Base-by-base conservation (phyloP, 2,329 filamentous ascomycete species). In the Nemania diffusa region DNA sequence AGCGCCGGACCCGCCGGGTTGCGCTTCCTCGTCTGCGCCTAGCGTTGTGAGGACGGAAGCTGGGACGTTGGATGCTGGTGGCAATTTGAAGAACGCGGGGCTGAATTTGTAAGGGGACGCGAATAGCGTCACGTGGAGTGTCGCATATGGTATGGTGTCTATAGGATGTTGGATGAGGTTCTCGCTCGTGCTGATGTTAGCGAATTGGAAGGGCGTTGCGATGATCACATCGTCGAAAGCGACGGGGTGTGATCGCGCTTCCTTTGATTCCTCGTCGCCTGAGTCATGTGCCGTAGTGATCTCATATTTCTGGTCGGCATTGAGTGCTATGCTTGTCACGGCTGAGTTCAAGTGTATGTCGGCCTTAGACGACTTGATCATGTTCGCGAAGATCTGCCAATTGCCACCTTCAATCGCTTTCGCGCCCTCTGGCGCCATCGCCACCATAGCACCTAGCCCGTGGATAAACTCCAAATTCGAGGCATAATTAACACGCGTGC, bases 401-500 rank as follows among this genome's bases (percentile, higher is more conserved):
- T 98, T 99, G 1, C 96, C 96, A 6, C 94, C 94, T 15, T 87
- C 80, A 0, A 98, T 87, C 20, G 91, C 84, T 77, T 94, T 88
- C 0, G 94, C 93, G 6, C 93, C 94, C 59, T 95, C 91, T 0
- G 94, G 92, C 1, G 94, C 92, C 89, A 98, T 93, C 50, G 94
- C 95, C 1, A 88, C 88, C 91, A 97, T 93, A 1, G 94, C 89
- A 74, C 97, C 93, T 0, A 99, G 81, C 0, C 93, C 96, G 75
- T 98, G 94, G 55, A 98, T 96, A 40, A 89, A 83, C n/a, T 84
- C 87, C 13, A 98, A 80, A 73, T 98, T 97, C 56, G 94, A 93
- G 0, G 92, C 96, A 80, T 97, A 99, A 79, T 98, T 98, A 70
- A 97, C 95, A 22, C 96, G 87, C 0, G 96, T 97, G 64, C 90